Evolutionary conservation across 805 yeast genomes (phyloP), one percentile per base, ranked within the genome.

Genomic region (Suhomyces pyralidae): DNA sequence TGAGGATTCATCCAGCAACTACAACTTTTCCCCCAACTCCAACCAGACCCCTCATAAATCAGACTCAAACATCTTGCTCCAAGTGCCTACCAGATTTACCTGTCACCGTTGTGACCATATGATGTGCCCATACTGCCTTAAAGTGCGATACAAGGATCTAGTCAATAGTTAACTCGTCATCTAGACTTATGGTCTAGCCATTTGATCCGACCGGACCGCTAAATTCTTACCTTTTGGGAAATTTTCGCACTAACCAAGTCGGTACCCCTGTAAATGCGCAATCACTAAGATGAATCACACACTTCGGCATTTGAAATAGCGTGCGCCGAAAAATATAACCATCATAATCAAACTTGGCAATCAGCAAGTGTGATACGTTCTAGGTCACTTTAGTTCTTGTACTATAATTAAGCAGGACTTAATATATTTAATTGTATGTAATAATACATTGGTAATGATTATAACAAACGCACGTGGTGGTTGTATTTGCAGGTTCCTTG

Each of bases 71-170:
- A 57, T 68, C 10, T 51, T 68, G 34, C 52, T 69, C 17, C 57
- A 64, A 32, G 59, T 63, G 0, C 76, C 77, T 1, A 66, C 70
- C 6, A 54, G 77, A 30, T 73, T 68, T 55, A 67, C 65, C 20
- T 73, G 77, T 47, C 71, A 66, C 48, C 60, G 77, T 3, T 73
- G 77, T 51, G 56, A 62, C 49, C 77, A 73, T 54, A 71, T 73
- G 76, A 73, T 73, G 77, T 73, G 77, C 48, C 77, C 77, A 1
- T 71, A 73, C 55, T 71, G 77, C 50, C 63, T 66, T 17, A 73
- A 73, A 51, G 58, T 71, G 24, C 62, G 77, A 30, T 56, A 66
- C 40, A 63, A 62, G 52, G 76, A 72, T 51, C 58, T 68, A 51
- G 52, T 47, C 26, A 42, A 14, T 9, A 45, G 28, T 17, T 38